Conservation (phyloP, 139 green algal species). For the Picochlorum sp. region DNA sequence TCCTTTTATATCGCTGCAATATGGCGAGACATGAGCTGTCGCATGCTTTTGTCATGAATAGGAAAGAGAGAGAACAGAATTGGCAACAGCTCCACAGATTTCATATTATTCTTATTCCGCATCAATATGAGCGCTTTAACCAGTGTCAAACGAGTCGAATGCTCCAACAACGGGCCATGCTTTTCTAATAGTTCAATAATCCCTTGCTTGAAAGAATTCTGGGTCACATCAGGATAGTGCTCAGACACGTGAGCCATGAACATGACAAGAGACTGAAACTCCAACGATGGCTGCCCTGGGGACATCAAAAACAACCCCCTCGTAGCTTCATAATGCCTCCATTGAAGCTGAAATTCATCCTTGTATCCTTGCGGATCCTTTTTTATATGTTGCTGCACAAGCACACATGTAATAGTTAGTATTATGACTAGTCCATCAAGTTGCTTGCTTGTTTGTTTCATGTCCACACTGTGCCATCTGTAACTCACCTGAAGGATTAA, state of each 20-base stretch:
- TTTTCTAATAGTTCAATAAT: conserved; percentile 80
- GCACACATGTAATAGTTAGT: not conserved
- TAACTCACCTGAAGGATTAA: too few species aligned
- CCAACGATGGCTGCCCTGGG: conserved; percentile 60
- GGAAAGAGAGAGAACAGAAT: conserved; percentile 92
- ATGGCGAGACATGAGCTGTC: conserved; percentile 78
- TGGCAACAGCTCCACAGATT: conserved; percentile 67
- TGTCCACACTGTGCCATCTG: not conserved
- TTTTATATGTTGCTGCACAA: conserved; percentile 75
- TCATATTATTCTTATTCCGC: conserved; percentile 62
- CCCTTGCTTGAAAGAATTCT: conserved; percentile 48
- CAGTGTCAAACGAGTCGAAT: conserved; percentile 51
- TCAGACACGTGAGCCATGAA: conserved; percentile 81
- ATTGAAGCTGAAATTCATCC: conserved; percentile 86
- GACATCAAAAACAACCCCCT: conserved; percentile 78
- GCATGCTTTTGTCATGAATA: conserved; percentile 83
- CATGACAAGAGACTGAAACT: conserved; percentile 77
- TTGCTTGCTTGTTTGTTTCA: not conserved
- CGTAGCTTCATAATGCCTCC: conserved; percentile 72
- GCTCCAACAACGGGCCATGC: conserved; percentile 62
- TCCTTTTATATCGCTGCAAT: conserved; percentile 88
- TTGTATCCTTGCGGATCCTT: conserved; percentile 81
- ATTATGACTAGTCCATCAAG: too few species aligned
- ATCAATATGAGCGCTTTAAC: conserved; percentile 88
- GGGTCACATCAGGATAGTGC: conserved; percentile 62